phyloP scores from a whole-genome alignment of 2,329 filamentous ascomycete genomes.

The Neocatenulostroma microsporum region DNA sequence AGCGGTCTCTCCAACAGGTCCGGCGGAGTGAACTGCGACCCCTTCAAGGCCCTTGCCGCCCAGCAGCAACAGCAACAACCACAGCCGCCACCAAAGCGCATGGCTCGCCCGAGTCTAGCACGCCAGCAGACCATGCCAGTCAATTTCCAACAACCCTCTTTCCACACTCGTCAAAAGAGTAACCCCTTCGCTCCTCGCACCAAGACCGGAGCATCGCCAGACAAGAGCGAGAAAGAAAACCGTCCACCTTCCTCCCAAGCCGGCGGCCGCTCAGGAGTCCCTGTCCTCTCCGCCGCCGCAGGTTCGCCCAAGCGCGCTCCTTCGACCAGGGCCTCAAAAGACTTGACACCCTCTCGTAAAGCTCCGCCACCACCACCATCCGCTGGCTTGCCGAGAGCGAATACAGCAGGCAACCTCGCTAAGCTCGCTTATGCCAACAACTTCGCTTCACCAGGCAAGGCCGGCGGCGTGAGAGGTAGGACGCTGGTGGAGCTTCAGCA shows the following conservation, averaged over 20 bases:
- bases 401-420: slow-evolving; percentile 33
- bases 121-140: slow-evolving; percentile 62
- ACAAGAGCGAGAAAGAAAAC: slow-evolving; percentile 26
- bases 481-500: slow-evolving; percentile 90
- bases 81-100: slow-evolving; percentile 19
- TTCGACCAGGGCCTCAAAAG: slow-evolving; percentile 10
- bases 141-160: slow-evolving; percentile 45
- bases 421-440: slow-evolving; percentile 50
- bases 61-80: too few relatives aligned
- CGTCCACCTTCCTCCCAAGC: slow-evolving; percentile 19
- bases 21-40: slow-evolving; percentile 46
- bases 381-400: slow-evolving; percentile 5
- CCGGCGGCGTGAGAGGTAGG: slow-evolving; percentile 51
- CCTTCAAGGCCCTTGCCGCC: slow-evolving; percentile 55
- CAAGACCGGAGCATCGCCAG: slow-evolving; percentile 1
- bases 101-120: slow-evolving; percentile 51
- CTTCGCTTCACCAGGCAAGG: slow-evolving; percentile 24
- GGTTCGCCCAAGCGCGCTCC: slow-evolving; percentile 29
- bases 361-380: slow-evolving; percentile 14
- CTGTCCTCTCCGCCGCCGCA: slow-evolving; percentile 33
- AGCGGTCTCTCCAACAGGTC: slow-evolving; percentile 30
- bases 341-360: slow-evolving; percentile 19
- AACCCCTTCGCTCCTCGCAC: slow-evolving; percentile 7
- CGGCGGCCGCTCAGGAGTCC: slow-evolving; percentile 24
- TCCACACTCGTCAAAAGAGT: slow-evolving; percentile 41